phyloP scores from a whole-genome alignment of 129 eudicot species.

The Flaveria trinervia region DNA sequence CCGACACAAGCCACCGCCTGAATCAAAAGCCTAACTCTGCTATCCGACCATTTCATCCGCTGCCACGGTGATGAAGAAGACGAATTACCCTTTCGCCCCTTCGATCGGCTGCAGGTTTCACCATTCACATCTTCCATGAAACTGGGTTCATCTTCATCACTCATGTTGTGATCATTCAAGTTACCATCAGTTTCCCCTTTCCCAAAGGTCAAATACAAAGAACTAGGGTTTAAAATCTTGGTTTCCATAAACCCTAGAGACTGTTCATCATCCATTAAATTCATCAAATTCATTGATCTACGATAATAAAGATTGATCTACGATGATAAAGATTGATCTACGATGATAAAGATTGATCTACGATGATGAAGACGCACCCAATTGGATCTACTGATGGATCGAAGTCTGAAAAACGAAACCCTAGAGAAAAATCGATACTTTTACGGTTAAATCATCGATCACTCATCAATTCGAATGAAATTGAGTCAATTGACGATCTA shows the following conservation, averaged over 20 bases:
- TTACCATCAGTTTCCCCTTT: conserved; percentile 36
- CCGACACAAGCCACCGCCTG: conserved; percentile 69
- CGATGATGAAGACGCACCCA: conserved; percentile 16
- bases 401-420: background rate
- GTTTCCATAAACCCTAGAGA: conserved; percentile 45
- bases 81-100: conserved; percentile 42
- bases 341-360: background rate
- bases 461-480: conserved; percentile 2
- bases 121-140: conserved; percentile 43
- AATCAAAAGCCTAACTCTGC: conserved; percentile 57
- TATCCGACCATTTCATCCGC: conserved; percentile 78
- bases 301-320: background rate
- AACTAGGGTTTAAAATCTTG: conserved; percentile 38
- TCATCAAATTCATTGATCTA: conserved; percentile 33
- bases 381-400: conserved; percentile 33
- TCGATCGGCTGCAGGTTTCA: conserved; percentile 27
- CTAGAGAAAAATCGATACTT: too few species aligned
- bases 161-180: conserved; percentile 30
- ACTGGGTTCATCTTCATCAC: conserved; percentile 68
- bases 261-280: conserved; percentile 41
- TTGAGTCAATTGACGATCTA: background rate
- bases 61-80: conserved; percentile 50
- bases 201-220: conserved; percentile 44
- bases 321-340: background rate
- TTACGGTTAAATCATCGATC: conserved; percentile 7